Base-by-base conservation (phyloP, 164 flowering plant species). In the Vitis rotundifolia region DNA sequence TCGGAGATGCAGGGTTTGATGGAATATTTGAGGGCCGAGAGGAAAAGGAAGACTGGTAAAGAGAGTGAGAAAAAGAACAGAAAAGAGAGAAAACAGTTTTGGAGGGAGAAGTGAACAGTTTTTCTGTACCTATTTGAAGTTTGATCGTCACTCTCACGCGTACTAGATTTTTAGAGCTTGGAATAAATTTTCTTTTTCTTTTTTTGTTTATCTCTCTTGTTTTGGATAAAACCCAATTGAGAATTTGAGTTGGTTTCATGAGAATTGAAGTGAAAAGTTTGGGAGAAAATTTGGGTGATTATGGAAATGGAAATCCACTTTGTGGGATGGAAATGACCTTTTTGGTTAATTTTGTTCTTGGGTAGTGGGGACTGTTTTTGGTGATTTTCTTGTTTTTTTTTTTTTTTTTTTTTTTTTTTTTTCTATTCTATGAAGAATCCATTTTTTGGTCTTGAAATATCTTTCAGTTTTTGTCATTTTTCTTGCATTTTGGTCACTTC, bases 101-200 rank as follows among this genome's bases (percentile, higher is more conserved):
- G n/a, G n/a, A n/a, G n/a, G n/a, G n/a, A n/a, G 52, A 70, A 48
- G 28, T 28, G 56, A 49, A 52, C 64, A 37, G 59, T 69, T 60
- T 56, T 29, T 71, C 53, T 77, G n/a, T n/a, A n/a, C n/a, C 47
- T 73, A 68, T 73, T 60, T 66, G 29, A 59, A 58, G 69, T 47
- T 67, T 51, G n/a, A 67, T 61, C 60, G 61, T 75, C 69, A 52
- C 69, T 74, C 71, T 71, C 71, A 76, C 77, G 79, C 78, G 77
- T 49, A 10, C 57, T 15, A 53, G 13, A 10, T 37, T 19, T 58
- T 26, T 26, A 70, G 47, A 68, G 54, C 64, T 51, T 29, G 19
- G 29, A 47, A 11, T 61, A 64, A n/a, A 47, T 22, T 14, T 44
- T 65, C 66, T 63, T 7, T 3, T 8, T 54, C 5, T 52, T 55